Conservation (phyloP, 345 rosid species). For the Gossypium arboreum region DNA sequence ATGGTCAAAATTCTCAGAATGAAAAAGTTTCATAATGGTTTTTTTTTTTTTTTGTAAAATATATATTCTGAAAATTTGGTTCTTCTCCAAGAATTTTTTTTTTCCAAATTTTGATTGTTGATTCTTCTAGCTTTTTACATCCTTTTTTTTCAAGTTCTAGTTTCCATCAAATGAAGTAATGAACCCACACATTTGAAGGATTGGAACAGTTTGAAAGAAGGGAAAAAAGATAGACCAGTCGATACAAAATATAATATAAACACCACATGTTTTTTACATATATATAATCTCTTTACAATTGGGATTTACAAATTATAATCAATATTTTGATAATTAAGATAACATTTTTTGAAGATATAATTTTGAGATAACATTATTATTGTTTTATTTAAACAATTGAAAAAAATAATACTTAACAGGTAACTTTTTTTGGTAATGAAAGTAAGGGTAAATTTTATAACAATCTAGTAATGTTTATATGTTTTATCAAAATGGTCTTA, state of each 20-base stretch:
- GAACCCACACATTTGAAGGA: background rate
- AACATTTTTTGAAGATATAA: no score
- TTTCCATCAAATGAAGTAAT: background rate
- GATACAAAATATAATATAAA: background rate
- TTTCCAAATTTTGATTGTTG: background rate
- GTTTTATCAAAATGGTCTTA: fast-evolving
- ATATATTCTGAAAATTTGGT: background rate
- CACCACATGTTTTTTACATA: background rate
- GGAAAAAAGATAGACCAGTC: background rate
- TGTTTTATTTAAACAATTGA: no score
- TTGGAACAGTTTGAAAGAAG: background rate
- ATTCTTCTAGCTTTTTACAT: background rate
- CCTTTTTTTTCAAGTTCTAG: background rate
- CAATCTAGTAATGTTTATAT: no score
- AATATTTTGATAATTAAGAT: no score
- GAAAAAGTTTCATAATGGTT: slow-evolving; percentile 1
- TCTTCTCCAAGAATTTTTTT: background rate
- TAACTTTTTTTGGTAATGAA: no score
- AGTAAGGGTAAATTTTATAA: no score
- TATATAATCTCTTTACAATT: background rate
- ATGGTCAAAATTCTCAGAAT: slow-evolving; percentile 52
- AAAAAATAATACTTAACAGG: no score
- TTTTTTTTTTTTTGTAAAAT: background rate
- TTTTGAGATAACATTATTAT: no score
- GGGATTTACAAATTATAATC: background rate